Conservation (phyloP, 1,284 basidiomycete genomes). For the Mycena sp. region DNA sequence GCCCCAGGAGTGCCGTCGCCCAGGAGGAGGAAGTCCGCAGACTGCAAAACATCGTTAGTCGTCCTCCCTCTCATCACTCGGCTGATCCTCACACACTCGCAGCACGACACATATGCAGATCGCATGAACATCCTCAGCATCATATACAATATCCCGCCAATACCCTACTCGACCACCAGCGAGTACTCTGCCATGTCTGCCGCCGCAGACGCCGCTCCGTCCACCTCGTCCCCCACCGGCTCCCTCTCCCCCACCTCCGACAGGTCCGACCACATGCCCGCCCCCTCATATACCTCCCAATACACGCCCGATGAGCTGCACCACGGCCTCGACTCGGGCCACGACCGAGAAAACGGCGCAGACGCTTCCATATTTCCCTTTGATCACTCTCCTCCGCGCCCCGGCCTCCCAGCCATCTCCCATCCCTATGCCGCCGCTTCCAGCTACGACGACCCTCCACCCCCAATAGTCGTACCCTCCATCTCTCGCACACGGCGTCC, state of each 20-base stretch:
- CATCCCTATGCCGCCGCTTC: conserved; percentile 39
- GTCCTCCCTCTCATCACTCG: not conserved
- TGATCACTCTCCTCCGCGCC: conserved; percentile 46
- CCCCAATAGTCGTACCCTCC: conserved; percentile 4
- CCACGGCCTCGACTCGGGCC: conserved; percentile 3
- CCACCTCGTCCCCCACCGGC: conserved; percentile 18
- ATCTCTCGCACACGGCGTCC: conserved; percentile 9
- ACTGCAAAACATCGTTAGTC: conserved; percentile 82
- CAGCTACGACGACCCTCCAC: conserved; percentile 40
- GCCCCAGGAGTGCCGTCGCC: conserved; percentile 80
- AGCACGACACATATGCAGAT: conserved; percentile 91
- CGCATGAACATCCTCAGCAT: conserved; percentile 88
- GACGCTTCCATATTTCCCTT: conserved; percentile 50
- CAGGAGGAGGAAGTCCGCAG: conserved; percentile 86
- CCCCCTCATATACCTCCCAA: conserved; percentile 3
- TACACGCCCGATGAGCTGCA: conserved; percentile 9
- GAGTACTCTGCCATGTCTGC: conserved; percentile 55
- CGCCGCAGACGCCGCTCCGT: conserved; percentile 32
- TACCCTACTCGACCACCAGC: conserved; percentile 67
- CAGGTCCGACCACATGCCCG: conserved; percentile 9
- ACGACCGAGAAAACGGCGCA: conserved; percentile 9
- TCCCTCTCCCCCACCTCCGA: conserved; percentile 19
- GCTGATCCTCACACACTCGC: conserved; percentile 24
- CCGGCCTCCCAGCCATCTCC: conserved; percentile 41
- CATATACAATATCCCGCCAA: conserved; percentile 83